Base-by-base conservation (phyloP, 345 rosid species). In the Lenwebbia sp. region DNA sequence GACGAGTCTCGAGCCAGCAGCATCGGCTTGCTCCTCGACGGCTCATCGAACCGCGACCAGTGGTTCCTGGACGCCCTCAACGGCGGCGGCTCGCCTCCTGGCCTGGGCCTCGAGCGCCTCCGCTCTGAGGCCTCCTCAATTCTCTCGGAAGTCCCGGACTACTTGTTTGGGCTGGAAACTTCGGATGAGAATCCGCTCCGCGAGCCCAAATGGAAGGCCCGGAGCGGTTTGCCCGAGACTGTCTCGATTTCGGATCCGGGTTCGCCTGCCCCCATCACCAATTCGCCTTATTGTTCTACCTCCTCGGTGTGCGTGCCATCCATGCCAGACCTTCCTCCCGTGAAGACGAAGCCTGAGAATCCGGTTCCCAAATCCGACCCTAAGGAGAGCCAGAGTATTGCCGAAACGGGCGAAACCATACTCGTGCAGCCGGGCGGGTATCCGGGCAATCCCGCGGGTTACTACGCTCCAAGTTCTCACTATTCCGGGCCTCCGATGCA, bases 31-130 rank as follows among this genome's bases (percentile, higher is more conserved):
- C 96, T 97, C 65, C 95, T 97, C 44, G 97, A 94, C 55, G 96
- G 96, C 87, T 94, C 99, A 7, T 85, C 94, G 10, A 96, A 96
- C 70, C 94, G 99, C 1, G 99, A 95, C 76, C 92, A 94, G 83
- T 97, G 99, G 99, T 97, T 97, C 86, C 87, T 97, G 4, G 99
- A 97, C 86, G 98, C 98, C 22, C 93, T 97, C 57, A 96, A 97
- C 70, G 87, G 94, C 21, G 94, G 95, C 21, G 87, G 91, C 37
- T 70, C 89, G 51, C 88, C 88, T 21, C 93, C 92, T 13, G 83
- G 91, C 51, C 85, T 83, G 51, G 89, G 89, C n/a, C 94, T 95
- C 13, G 98, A 95, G 88, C 96, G 96, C 0, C 94, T 90, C 28
- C 92, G 98, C 75, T 96, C 98, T 7, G 98, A 97, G 88, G 97